Evolutionary conservation across 352 stramenopile genomes (phyloP).

Genomic region (Globisporangium camurandrum): DNA sequence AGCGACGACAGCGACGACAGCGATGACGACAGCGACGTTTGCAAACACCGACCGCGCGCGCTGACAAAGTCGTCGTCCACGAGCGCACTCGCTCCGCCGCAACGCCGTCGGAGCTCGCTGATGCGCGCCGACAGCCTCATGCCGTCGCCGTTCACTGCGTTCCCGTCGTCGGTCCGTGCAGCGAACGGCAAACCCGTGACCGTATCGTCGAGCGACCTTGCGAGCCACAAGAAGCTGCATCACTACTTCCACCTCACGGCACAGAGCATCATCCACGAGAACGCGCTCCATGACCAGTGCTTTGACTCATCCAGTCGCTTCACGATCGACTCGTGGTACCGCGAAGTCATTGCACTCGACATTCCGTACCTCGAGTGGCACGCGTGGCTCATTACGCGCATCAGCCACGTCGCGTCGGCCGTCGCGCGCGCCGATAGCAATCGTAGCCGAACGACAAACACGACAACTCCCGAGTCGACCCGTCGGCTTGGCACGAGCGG

Average conservation of each 20-base stretch:
- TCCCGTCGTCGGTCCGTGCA: slow-evolving; percentile 20
- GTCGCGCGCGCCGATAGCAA: slow-evolving; percentile 20
- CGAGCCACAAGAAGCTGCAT: slow-evolving; percentile 78
- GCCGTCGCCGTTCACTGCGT: slow-evolving; percentile 25
- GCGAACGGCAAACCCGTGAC: slow-evolving; percentile 28
- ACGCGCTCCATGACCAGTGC: slow-evolving; percentile 69
- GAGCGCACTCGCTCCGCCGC: too few relatives aligned
- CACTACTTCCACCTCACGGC: slow-evolving; percentile 86
- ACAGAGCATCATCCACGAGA: slow-evolving; percentile 83
- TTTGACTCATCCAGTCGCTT: slow-evolving; percentile 78
- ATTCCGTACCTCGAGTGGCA: slow-evolving; percentile 78
- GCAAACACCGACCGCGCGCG: too few relatives aligned
- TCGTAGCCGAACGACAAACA: too few relatives aligned
- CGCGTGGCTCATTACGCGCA: slow-evolving; percentile 79
- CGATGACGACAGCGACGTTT: background rate
- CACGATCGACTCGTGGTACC: slow-evolving; percentile 81
- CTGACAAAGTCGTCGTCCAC: too few relatives aligned
- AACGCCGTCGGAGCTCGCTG: background rate
- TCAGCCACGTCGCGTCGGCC: slow-evolving; percentile 45
- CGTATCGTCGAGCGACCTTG: slow-evolving; percentile 45
- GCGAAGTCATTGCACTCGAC: slow-evolving; percentile 58
- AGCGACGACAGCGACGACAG: slow-evolving; percentile 32
- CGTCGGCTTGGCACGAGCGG: background rate
- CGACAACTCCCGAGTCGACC: background rate
- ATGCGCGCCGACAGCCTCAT: slow-evolving; percentile 2